A percentile compares a stretch with the other conserved stretches of the same genome.
These are phyloP conservation scores for Clonostachys chloroleuca DNA, from an alignment of 2,329 filamentous ascomycete genomes.

Conservation along the genomic window DNA sequence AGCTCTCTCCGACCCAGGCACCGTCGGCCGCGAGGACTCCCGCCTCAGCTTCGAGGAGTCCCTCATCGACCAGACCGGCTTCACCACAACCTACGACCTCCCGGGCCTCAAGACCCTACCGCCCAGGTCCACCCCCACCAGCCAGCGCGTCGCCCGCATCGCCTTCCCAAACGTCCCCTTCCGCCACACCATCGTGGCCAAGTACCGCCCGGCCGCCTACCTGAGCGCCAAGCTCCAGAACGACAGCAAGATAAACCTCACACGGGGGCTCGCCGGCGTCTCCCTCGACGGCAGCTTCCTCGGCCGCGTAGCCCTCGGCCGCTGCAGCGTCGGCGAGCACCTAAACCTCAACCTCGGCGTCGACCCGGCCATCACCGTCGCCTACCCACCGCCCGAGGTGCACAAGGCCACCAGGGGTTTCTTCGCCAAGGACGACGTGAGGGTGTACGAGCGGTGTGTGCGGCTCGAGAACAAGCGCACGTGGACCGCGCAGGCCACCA, in stretches of 20 bases:
- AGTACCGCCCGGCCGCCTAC: constrained; percentile 55
- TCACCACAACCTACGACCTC: constrained; percentile 58
- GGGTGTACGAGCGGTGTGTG: constrained; percentile 42
- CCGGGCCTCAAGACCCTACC: constrained; percentile 51
- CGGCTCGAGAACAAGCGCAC: constrained; percentile 44
- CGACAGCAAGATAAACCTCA: constrained; percentile 47
- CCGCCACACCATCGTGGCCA: constrained; percentile 54
- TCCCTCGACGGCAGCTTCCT: constrained; percentile 62
- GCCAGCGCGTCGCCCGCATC: constrained; percentile 56
- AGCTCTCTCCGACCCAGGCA: background rate
- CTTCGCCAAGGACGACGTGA: constrained; percentile 48
- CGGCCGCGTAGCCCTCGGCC: constrained; percentile 49
- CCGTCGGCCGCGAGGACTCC: background rate
- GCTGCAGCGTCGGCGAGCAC: constrained; percentile 47
- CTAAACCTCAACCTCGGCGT: constrained; percentile 54
- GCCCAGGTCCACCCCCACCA: constrained; percentile 44
- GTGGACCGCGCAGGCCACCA: constrained; percentile 26
- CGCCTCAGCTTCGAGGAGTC: constrained; percentile 36
- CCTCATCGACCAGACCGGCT: constrained; percentile 51
- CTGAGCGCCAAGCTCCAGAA: constrained; percentile 55
- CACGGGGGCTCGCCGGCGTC: constrained; percentile 49
- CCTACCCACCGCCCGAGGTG: constrained; percentile 52
- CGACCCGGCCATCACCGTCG: constrained; percentile 50
- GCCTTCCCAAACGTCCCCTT: constrained; percentile 45
- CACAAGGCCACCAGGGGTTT: constrained; percentile 44